Conservation (phyloP, 805 yeast species). For the Danielozyma ontarioensis region DNA sequence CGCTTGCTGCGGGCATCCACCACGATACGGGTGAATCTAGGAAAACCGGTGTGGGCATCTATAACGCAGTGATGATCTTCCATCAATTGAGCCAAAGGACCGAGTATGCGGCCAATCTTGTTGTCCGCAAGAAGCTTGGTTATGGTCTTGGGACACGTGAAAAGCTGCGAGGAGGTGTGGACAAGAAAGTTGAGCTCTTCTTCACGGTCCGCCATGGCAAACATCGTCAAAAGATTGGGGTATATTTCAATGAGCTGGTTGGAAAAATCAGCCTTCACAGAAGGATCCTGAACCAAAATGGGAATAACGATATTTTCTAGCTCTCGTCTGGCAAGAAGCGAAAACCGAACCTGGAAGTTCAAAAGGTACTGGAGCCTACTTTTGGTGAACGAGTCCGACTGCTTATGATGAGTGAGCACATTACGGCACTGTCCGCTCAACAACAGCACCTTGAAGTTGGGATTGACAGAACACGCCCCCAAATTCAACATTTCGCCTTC, state of each 20-base stretch:
- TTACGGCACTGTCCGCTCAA: neutral
- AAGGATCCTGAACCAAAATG: slow-evolving; percentile 46
- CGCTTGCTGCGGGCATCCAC: slow-evolving; percentile 9
- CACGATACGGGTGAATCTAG: slow-evolving; percentile 21
- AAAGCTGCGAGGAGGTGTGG: slow-evolving; percentile 34
- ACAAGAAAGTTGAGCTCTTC: slow-evolving; percentile 33
- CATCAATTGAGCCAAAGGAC: slow-evolving; percentile 42
- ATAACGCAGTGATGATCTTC: slow-evolving; percentile 33
- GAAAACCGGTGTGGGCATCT: slow-evolving; percentile 31
- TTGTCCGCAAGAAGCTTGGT: slow-evolving; percentile 36
- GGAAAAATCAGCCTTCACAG: slow-evolving; percentile 44
- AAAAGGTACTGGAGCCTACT: slow-evolving; percentile 57
- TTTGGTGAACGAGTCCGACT: slow-evolving; percentile 15
- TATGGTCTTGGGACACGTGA: slow-evolving; percentile 41
- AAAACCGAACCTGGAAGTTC: slow-evolving; percentile 54
- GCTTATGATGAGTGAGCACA: neutral
- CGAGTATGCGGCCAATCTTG: slow-evolving; percentile 39
- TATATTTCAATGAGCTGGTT: slow-evolving; percentile 51
- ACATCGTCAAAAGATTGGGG: slow-evolving; percentile 43
- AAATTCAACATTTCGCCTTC: slow-evolving; percentile 21
- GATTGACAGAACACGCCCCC: slow-evolving; percentile 14
- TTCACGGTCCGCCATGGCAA: slow-evolving; percentile 48
- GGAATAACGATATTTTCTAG: slow-evolving; percentile 50
- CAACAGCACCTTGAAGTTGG: neutral
- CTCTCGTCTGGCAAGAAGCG: slow-evolving; percentile 45